These are phyloP conservation scores for Aspergillus arachidicola DNA, from an alignment of 2,329 filamentous ascomycete species.

Conservation along the genomic window DNA sequence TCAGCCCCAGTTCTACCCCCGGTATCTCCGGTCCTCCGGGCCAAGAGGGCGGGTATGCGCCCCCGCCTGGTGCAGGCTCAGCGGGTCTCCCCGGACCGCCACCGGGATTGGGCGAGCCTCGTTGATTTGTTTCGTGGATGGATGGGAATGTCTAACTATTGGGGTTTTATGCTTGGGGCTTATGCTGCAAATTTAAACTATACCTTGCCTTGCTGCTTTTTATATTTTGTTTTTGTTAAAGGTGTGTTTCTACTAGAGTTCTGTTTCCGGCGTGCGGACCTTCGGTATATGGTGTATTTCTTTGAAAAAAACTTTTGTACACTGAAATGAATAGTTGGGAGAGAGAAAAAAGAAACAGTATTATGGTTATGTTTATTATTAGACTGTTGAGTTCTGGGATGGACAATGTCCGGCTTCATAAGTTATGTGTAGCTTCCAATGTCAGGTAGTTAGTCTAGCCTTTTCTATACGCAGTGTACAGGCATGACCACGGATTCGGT, in stretches of 20 bases:
- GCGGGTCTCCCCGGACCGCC: constrained; percentile 26
- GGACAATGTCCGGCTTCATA: too few relatives aligned
- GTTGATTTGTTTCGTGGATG: constrained; percentile 19
- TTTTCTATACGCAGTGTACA: too few relatives aligned
- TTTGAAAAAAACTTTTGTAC: not conserved
- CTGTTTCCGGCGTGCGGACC: constrained; percentile 3
- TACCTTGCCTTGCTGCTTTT: constrained; percentile 1
- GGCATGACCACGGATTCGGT: not conserved
- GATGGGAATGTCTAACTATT: not conserved
- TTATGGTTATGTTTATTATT: not conserved
- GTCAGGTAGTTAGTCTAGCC: not conserved
- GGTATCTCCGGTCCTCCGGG: constrained; percentile 33
- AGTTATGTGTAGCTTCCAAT: not conserved
- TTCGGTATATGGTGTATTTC: constrained; percentile 1
- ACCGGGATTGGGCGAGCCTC: constrained; percentile 33
- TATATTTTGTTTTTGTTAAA: constrained; percentile 10
- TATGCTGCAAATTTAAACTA: not conserved
- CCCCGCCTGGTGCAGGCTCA: constrained; percentile 30
- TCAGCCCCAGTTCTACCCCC: constrained; percentile 31
- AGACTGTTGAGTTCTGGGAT: not conserved
- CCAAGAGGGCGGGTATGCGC: constrained; percentile 28
- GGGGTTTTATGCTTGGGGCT: not conserved
- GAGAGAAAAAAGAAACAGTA: not conserved
- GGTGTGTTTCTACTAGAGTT: constrained; percentile 20
- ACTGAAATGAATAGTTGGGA: not conserved